phyloP scores from a whole-genome alignment of 164 flowering plant species.

The Buxus sempervirens region DNA sequence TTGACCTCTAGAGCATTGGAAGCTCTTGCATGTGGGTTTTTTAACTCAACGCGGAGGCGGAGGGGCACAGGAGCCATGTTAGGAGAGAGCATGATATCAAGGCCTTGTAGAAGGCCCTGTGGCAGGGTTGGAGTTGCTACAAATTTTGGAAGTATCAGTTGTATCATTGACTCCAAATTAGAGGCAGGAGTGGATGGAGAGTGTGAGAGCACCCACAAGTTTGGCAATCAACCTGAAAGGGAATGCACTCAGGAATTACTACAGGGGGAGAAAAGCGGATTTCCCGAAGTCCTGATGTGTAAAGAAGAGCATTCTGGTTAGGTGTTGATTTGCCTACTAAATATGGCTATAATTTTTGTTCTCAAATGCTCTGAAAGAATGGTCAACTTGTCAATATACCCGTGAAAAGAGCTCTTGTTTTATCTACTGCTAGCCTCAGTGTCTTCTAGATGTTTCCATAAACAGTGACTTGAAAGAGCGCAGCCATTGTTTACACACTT shows the following conservation, averaged over 20 bases:
- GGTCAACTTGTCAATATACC: too few relatives aligned
- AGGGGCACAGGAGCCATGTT: constrained; percentile 4
- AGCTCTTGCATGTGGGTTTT: constrained; percentile 28
- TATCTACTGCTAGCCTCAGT: too few relatives aligned
- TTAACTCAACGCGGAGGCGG: constrained; percentile 19
- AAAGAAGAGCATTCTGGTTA: too few relatives aligned
- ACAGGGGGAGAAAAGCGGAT: too few relatives aligned
- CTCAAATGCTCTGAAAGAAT: too few relatives aligned
- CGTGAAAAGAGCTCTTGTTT: too few relatives aligned
- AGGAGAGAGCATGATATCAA: neutral
- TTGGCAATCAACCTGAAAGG: neutral
- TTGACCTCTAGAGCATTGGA: constrained; percentile 36
- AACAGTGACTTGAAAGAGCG: too few relatives aligned
- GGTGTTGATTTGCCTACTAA: too few relatives aligned
- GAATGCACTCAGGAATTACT: neutral
- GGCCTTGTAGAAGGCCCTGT: constrained; percentile 8
- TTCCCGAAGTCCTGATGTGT: too few relatives aligned
- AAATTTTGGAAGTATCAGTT: neutral
- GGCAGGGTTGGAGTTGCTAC: constrained; percentile 8
- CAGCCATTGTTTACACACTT: too few relatives aligned
- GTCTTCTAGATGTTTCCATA: too few relatives aligned
- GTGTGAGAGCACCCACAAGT: neutral
- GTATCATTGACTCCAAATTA: constrained; percentile 1
- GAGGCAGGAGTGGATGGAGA: neutral
- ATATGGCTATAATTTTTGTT: too few relatives aligned